phyloP scores from a whole-genome alignment of 495 filamentous ascomycete species.

The Cairneyella variabilis region DNA sequence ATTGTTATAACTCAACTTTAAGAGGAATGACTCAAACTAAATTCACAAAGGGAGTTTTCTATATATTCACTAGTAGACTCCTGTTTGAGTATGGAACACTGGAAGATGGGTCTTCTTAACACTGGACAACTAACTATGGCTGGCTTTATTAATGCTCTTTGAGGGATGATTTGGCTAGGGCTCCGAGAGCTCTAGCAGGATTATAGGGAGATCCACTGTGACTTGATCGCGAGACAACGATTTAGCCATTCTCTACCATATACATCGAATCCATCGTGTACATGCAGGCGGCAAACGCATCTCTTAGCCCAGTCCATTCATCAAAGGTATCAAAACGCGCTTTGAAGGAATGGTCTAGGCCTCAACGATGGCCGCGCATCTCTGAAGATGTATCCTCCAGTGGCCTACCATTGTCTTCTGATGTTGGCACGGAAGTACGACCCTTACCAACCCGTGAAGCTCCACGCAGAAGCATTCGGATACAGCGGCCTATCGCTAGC shows the following conservation, averaged over 20 bases:
- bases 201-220: constrained; percentile 4
- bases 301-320: constrained; percentile 18
- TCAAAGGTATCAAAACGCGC: constrained; percentile 12
- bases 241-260: constrained; percentile 16
- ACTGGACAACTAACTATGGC: constrained; percentile 7
- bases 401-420: constrained; percentile 14
- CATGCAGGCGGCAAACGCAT: constrained; percentile 11
- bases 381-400: constrained; percentile 11
- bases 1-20: too few species aligned
- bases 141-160: constrained; percentile 6
- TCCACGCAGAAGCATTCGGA: constrained; percentile 17
- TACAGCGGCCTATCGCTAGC: constrained; percentile 9
- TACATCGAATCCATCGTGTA: constrained; percentile 11
- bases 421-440: constrained; percentile 1
- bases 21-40: too few species aligned
- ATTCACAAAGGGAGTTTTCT: too few species aligned
- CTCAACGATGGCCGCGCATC: constrained; percentile 12
- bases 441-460: constrained; percentile 12
- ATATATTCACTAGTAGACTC: too few species aligned
- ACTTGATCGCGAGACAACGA: constrained; percentile 11
- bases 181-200: constrained; percentile 5
- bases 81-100: too few species aligned
- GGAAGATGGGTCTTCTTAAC: too few species aligned
- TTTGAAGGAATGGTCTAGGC: constrained; percentile 14
- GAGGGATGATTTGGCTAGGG: constrained; percentile 5